phyloP scores from a whole-genome alignment of 352 stramenopile genomes.

The Globisporangium alternatum region DNA sequence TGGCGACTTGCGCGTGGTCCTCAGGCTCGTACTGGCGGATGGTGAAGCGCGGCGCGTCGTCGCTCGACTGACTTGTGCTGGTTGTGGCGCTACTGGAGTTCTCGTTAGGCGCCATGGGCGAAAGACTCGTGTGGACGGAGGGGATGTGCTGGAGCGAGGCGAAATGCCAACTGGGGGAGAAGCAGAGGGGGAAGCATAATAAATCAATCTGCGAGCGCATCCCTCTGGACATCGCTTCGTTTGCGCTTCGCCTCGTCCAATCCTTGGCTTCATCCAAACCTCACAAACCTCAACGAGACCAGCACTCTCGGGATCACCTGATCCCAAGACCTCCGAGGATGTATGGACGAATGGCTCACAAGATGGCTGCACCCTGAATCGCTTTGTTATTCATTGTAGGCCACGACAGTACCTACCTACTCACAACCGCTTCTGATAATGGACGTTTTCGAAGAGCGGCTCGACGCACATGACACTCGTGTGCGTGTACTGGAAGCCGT shows the following conservation, averaged over 20 bases:
- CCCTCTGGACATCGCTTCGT: too few relatives aligned
- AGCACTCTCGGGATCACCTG: neutral
- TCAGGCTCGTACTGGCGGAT: constrained; percentile 15
- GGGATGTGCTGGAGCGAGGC: neutral
- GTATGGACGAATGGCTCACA: too few relatives aligned
- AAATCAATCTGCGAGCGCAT: too few relatives aligned
- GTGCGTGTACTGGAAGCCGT: constrained; percentile 4
- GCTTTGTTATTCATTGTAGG: too few relatives aligned
- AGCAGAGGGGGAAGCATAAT: too few relatives aligned
- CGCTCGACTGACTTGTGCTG: too few relatives aligned
- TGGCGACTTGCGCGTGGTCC: constrained; percentile 6
- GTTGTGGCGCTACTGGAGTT: too few relatives aligned
- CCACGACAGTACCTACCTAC: too few relatives aligned
- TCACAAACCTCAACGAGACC: neutral
- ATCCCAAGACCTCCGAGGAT: neutral
- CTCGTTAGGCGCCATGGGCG: too few relatives aligned
- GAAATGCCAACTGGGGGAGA: neutral
- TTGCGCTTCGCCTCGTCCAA: neutral
- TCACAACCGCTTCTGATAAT: neutral
- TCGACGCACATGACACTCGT: constrained; percentile 1
- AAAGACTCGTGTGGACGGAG: neutral
- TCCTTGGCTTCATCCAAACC: neutral
- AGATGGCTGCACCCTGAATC: too few relatives aligned
- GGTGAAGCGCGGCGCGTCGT: neutral
- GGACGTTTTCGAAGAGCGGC: constrained; percentile 2